Base-by-base conservation (phyloP, 352 stramenopile genomes). In the Pythium brassicae region DNA sequence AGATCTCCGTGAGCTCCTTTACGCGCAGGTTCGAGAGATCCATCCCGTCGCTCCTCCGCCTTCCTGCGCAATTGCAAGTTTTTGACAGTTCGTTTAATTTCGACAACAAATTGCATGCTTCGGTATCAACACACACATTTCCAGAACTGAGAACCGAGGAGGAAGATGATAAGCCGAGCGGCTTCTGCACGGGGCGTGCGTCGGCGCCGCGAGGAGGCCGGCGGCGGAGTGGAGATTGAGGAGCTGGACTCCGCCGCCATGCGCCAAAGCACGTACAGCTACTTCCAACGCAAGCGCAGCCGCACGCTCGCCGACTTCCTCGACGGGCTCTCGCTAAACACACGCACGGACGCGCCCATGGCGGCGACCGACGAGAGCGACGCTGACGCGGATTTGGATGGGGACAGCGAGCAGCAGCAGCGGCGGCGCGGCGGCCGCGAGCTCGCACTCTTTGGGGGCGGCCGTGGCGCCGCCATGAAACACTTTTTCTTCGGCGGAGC, bases 1-100 rank as follows among this genome's bases (percentile, higher is more conserved):
- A 92, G 54, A 92, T 85, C 45, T 90, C 79, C 9, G 70, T 68
- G n/a, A 92, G 78, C n/a, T 92, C 82, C 54, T 90, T 92, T 23
- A 92, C 74, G 47, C 82, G 82, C 27, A 92, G 61, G 53, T 55
- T 72, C 51, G 75, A 68, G 51, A 90, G 71, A 72, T 92, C 79
- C 75, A 92, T 91, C 34, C 47, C 27, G 48, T 20, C 42, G 42
- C 14, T 48, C 14, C 40, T 43, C n/a, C 26, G 27, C n/a, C 5
- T 25, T 32, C 25, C 26, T 45, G 53, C 27, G 8, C 29, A 55
- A 63, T 37, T 37, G 32, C 32, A 37, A 37, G 32, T 37, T 37
- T 37, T 37, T n/a, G n/a, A n/a, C n/a, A n/a, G n/a, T n/a, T n/a
- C n/a, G n/a, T n/a, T n/a, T n/a, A n/a, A n/a, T n/a, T n/a, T n/a